Evolutionary conservation across 345 rosid species (phyloP).

Genomic region (Ceriops tagal): DNA sequence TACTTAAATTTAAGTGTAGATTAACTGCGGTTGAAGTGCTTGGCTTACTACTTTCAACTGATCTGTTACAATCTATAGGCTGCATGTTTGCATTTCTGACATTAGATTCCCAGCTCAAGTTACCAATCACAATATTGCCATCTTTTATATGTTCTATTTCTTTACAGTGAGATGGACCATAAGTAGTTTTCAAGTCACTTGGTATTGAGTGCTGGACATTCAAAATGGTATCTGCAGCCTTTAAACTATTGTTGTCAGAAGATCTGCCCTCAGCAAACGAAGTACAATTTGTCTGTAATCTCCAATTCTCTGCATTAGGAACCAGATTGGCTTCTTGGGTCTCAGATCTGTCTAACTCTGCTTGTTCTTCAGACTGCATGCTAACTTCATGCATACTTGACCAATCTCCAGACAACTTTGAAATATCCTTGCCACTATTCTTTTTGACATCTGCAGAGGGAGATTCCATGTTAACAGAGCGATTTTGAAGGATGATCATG

Average conservation of each 20-base stretch:
- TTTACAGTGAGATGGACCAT: constrained; percentile 16
- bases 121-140: constrained; percentile 16
- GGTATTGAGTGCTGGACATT: constrained; percentile 19
- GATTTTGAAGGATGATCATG: constrained; percentile 4
- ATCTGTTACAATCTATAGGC: constrained; percentile 19
- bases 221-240: constrained; percentile 17
- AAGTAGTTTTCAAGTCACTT: constrained; percentile 23
- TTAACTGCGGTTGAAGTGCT: constrained; percentile 20
- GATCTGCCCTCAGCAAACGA: constrained; percentile 13
- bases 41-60: constrained; percentile 16
- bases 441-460: constrained; percentile 14
- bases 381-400: constrained; percentile 12
- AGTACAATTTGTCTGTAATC: constrained; percentile 5
- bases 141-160: constrained; percentile 24
- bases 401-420: constrained; percentile 14
- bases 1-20: constrained; percentile 16
- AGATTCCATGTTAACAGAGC: constrained; percentile 14
- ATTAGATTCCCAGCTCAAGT: constrained; percentile 13
- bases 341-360: constrained; percentile 21
- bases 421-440: constrained; percentile 3
- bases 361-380: constrained; percentile 17
- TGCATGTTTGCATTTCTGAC: constrained; percentile 22
- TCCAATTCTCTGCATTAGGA: constrained; percentile 13
- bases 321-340: constrained; percentile 12
- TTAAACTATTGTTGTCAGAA: constrained; percentile 20